Evolutionary conservation across 1,139 yeast species (phyloP), one percentile per base, ranked within the genome.

Genomic region (Saccharomyces pastorianus): DNA sequence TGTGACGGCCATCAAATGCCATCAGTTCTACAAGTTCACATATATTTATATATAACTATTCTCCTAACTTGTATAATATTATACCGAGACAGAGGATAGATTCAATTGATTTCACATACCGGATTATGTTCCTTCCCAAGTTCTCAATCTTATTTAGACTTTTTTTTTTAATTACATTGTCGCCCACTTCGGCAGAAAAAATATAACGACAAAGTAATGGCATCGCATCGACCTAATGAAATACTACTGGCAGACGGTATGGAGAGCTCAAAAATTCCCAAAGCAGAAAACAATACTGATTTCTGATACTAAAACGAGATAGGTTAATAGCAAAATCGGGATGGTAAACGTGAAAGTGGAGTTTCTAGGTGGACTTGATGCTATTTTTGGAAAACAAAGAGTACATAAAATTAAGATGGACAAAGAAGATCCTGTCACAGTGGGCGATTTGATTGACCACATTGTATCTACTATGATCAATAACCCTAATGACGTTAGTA

Each of bases 351-450:
- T 76, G 4, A 76, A 71, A 57, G 76, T 77, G 1, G 81, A 77
- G 59, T 78, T 78, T 60, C 62, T 78, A 57, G 95, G 95, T 23
- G 95, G 95, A 0, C 73, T 86, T 47, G 93, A 86, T 65, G 81
- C 79, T 53, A 78, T 85, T 17, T 84, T 88, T 54, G 73, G 73
- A 52, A 76, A 79, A 52, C 75, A 77, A 47, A 72, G 83, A 58
- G 77, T 76, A 51, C 79, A 80, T 59, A 73, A 75, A 59, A 55
- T 67, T 1, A 56, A 53, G 7, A 67, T 82, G 29, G 68, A 68
- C 1, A 71, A 73, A 51, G 78, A 78, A 5, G 76, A 73, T 28
- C 26, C 41, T 14, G 77, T 78, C 5, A 79, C 83, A 4, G 74
- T 84, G 64, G 74, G 73, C 57, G 83, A 84, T 63, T 74, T 89